phyloP scores from a whole-genome alignment of 2,329 filamentous ascomycete genomes.

The Ophiocordyceps camponoti-floridani region DNA sequence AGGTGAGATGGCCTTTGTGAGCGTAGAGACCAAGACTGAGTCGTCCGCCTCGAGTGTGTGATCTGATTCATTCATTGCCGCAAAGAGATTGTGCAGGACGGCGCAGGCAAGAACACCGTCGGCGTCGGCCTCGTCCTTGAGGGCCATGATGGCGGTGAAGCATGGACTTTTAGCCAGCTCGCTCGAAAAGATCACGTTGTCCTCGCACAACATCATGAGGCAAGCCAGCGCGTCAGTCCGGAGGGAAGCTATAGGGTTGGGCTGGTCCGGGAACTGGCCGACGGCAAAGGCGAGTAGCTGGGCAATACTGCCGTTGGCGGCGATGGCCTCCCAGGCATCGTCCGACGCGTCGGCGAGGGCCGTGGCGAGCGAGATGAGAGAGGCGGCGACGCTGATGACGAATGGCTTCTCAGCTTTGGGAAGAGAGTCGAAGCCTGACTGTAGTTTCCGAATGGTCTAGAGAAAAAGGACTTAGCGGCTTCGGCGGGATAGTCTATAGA shows the following conservation, averaged over 20 bases:
- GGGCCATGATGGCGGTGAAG: constrained; percentile 28
- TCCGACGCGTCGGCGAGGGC: constrained; percentile 40
- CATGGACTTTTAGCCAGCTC: constrained; percentile 28
- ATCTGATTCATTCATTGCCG: constrained; percentile 14
- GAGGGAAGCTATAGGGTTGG: constrained; percentile 20
- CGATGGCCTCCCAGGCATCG: constrained; percentile 38
- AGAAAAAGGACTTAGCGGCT: neutral
- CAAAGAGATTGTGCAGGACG: constrained; percentile 44
- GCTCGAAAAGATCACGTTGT: constrained; percentile 34
- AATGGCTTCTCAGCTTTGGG: constrained; percentile 34
- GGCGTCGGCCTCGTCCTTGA: constrained; percentile 28
- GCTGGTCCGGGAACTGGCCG: constrained; percentile 9
- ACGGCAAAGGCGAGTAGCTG: constrained; percentile 37
- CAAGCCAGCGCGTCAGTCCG: constrained; percentile 33
- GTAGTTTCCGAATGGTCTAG: constrained; percentile 25
- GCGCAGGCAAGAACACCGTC: constrained; percentile 39
- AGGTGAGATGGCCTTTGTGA: constrained; percentile 13
- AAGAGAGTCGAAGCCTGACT: constrained; percentile 25
- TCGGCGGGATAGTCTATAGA: too few species aligned
- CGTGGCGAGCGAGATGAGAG: constrained; percentile 32
- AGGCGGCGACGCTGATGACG: constrained; percentile 34
- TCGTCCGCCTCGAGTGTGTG: constrained; percentile 12
- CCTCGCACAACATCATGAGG: constrained; percentile 40
- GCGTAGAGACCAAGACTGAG: constrained; percentile 16
- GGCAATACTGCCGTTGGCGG: constrained; percentile 27